Evolutionary conservation across 805 yeast species (phyloP).

Genomic region (Lipomyces yamadae): DNA sequence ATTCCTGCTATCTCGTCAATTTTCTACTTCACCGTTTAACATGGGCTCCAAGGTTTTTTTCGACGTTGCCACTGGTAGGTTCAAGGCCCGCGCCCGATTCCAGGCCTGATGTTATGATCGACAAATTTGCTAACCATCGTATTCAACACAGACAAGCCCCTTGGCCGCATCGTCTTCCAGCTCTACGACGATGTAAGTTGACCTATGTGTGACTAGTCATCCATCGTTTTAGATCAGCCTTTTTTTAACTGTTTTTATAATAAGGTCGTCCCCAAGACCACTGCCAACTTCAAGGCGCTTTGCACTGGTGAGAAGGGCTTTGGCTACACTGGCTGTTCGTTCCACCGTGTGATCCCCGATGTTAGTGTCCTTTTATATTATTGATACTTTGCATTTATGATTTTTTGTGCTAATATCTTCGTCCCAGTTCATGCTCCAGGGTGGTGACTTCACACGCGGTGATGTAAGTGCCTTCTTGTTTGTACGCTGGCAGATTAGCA

Average conservation of each 20-base stretch:
- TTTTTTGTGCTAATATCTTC: constrained; percentile 39
- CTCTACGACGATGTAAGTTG: constrained; percentile 80
- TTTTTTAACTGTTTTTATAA: constrained; percentile 58
- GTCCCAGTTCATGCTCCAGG: constrained; percentile 93
- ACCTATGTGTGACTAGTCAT: background rate
- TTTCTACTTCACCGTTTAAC: constrained; percentile 23
- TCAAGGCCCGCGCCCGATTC: background rate
- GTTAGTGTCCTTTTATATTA: constrained; percentile 14
- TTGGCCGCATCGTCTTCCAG: constrained; percentile 86
- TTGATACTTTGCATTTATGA: background rate
- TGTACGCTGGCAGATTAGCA: background rate
- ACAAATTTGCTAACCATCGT: background rate
- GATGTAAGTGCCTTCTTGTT: constrained; percentile 46
- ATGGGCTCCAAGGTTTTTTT: constrained; percentile 75
- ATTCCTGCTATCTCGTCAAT: constrained; percentile 13
- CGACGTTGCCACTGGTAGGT: constrained; percentile 74
- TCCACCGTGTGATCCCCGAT: constrained; percentile 76
- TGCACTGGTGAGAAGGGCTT: constrained; percentile 87
- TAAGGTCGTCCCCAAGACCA: constrained; percentile 74
- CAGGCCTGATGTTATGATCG: background rate
- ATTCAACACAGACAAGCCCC: constrained; percentile 54
- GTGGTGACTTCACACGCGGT: constrained; percentile 84
- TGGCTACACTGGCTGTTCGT: constrained; percentile 70
- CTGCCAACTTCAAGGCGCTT: constrained; percentile 82
- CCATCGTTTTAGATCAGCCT: background rate